A percentile compares a stretch with the other conserved stretches of the same genome.
Conservation (phyloP, 78 protist genomes). For the Bigelowiella natans region DNA sequence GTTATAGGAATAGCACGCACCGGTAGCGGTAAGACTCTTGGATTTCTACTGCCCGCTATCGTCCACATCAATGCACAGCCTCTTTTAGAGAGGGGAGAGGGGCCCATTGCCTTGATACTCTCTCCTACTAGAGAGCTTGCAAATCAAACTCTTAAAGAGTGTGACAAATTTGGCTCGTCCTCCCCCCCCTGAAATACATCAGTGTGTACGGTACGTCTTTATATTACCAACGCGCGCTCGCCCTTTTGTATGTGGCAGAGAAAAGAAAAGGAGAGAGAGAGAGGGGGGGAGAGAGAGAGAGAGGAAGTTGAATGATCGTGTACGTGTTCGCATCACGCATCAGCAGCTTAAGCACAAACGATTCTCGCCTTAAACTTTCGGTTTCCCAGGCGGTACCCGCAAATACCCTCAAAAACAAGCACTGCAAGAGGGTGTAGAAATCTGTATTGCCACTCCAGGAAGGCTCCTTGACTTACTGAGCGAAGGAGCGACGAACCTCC, state of each 20-base stretch:
- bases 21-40: constrained; percentile 77
- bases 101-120: constrained; percentile 82
- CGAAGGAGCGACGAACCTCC: constrained; percentile 16
- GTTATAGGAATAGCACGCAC: constrained; percentile 58
- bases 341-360: too few species aligned
- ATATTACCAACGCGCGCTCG: too few species aligned
- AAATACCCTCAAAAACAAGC: constrained; percentile 51
- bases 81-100: constrained; percentile 14
- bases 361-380: too few species aligned
- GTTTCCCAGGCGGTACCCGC: too few species aligned
- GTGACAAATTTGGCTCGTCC: not conserved
- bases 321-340: too few species aligned
- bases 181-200: constrained; percentile 10
- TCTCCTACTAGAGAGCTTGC: constrained; percentile 97
- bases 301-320: too few species aligned
- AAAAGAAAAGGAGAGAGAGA: too few species aligned
- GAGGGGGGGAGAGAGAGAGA: too few species aligned
- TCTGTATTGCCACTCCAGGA: constrained; percentile 59
- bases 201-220: constrained; percentile 92
- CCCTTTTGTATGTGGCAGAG: too few species aligned
- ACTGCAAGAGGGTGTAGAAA: constrained; percentile 53
- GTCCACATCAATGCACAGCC: constrained; percentile 47
- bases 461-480: constrained; percentile 32
- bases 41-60: constrained; percentile 90
- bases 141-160: constrained; percentile 48